Evolutionary conservation across 495 filamentous ascomycete genomes (phyloP).

Genomic region (Glonium stellatum): DNA sequence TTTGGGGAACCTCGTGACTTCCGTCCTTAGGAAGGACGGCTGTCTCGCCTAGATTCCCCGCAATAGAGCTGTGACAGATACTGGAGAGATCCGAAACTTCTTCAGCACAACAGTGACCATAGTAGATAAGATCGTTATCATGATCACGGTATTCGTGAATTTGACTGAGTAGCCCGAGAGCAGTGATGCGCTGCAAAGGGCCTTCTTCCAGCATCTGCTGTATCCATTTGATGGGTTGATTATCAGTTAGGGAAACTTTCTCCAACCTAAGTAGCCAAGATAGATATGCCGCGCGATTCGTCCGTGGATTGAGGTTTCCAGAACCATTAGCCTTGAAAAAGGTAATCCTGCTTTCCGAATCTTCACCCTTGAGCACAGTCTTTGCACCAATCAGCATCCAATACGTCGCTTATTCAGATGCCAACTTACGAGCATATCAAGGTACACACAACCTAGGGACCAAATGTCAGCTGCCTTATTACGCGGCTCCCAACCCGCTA

Average conservation of each 20-base stretch:
- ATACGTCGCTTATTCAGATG: not conserved
- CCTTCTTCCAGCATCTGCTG: slow-evolving; percentile 5
- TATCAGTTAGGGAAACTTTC: not conserved
- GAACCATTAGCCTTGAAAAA: not conserved
- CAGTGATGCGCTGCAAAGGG: slow-evolving; percentile 3
- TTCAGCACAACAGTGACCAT: slow-evolving; percentile 2
- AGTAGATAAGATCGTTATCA: not conserved
- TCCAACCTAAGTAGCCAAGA: slow-evolving; percentile 2
- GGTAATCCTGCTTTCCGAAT: not conserved
- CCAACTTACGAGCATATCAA: slow-evolving; percentile 19
- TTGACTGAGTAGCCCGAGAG: slow-evolving; percentile 2
- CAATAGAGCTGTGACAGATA: not conserved
- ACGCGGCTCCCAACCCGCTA: slow-evolving; percentile 10
- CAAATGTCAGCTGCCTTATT: slow-evolving; percentile 21
- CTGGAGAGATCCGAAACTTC: not conserved
- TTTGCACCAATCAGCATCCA: not conserved
- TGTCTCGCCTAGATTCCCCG: no score
- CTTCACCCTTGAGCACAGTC: slow-evolving; percentile 9
- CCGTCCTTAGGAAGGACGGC: no score
- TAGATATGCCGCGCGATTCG: slow-evolving; percentile 4
- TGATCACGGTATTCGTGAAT: not conserved
- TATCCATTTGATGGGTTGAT: slow-evolving; percentile 7
- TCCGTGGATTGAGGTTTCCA: slow-evolving; percentile 2
- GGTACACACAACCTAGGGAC: slow-evolving; percentile 21
- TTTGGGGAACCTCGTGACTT: no score